phyloP scores from a whole-genome alignment of 2,329 filamentous ascomycete genomes.

The Thermoascus crustaceus region DNA sequence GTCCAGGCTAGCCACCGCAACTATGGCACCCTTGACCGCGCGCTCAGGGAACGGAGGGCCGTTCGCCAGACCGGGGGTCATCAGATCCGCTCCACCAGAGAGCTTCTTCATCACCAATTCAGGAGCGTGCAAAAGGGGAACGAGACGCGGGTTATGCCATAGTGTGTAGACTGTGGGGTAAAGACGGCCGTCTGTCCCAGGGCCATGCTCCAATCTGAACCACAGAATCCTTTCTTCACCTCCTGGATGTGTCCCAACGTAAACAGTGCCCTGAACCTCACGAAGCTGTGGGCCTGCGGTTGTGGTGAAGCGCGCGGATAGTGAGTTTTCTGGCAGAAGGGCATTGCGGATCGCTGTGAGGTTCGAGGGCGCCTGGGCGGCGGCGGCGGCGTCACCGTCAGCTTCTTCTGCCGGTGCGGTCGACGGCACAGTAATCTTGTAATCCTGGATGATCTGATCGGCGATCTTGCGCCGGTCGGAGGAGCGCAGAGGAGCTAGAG shows the following conservation, averaged over 20 bases:
- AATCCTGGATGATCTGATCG: conserved; percentile 58
- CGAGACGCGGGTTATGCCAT: conserved; percentile 54
- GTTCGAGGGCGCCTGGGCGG: conserved; percentile 38
- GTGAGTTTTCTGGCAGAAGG: conserved; percentile 55
- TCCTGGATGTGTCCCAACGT: conserved; percentile 51
- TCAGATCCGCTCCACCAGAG: conserved; percentile 57
- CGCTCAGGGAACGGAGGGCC: conserved; percentile 55
- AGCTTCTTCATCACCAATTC: conserved; percentile 53
- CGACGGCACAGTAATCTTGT: conserved; percentile 43
- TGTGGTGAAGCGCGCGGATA: conserved; percentile 57
- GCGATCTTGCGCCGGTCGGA: conserved; percentile 60
- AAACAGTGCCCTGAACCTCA: conserved; percentile 55
- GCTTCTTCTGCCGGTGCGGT: conserved; percentile 21
- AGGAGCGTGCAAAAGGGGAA: conserved; percentile 58
- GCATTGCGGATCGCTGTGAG: conserved; percentile 47
- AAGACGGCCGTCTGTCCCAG: conserved; percentile 31
- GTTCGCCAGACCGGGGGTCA: conserved; percentile 58
- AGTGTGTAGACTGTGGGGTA: conserved; percentile 55
- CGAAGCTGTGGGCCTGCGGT: conserved; percentile 55
- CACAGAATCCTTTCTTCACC: conserved; percentile 55
- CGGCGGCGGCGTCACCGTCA: conserved; percentile 24
- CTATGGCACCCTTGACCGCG: conserved; percentile 52
- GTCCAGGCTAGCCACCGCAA: conserved; percentile 55
- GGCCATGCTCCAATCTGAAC: conserved; percentile 53
- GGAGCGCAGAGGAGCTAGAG: conserved; percentile 56